phyloP scores from a whole-genome alignment of 371 early-diverging fungal genomes.

The Modicella reniformis region DNA sequence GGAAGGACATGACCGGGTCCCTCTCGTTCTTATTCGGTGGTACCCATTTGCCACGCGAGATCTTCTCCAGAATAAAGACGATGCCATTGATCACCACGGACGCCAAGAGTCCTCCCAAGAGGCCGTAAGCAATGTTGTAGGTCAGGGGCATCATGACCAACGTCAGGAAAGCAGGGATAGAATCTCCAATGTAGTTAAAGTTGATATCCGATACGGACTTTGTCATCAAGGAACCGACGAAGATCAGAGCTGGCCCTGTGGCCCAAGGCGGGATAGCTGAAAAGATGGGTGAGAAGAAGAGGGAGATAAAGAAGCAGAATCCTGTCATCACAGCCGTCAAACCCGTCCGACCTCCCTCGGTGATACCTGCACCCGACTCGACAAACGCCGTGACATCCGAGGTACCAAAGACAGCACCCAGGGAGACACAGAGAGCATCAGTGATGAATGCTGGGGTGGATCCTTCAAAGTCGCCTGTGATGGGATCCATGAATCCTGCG shows the following conservation, averaged over 20 bases:
- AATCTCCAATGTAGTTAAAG: constrained; percentile 81
- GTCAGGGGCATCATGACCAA: constrained; percentile 80
- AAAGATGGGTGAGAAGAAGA: constrained; percentile 86
- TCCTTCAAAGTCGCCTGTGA: constrained; percentile 80
- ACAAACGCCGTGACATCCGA: constrained; percentile 82
- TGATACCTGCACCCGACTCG: constrained; percentile 84
- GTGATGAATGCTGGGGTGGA: constrained; percentile 77
- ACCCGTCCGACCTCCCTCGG: constrained; percentile 84
- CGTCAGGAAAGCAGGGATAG: constrained; percentile 81
- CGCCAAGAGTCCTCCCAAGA: constrained; percentile 63
- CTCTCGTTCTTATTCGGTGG: constrained; percentile 60
- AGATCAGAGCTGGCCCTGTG: constrained; percentile 80
- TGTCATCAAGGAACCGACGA: constrained; percentile 83
- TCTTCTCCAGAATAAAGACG: constrained; percentile 55
- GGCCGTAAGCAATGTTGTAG: constrained; percentile 65
- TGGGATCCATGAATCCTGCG: constrained; percentile 78
- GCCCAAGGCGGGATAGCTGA: constrained; percentile 86
- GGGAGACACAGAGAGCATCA: constrained; percentile 71
- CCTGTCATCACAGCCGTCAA: constrained; percentile 74
- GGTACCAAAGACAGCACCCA: constrained; percentile 78
- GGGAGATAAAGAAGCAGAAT: constrained; percentile 76
- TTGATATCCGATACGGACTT: constrained; percentile 75
- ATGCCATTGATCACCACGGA: constrained; percentile 61
- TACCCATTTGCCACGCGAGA: constrained; percentile 56
- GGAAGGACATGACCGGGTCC: constrained; percentile 60